Conservation (phyloP, 257 asterid genomes). For the Schizonepeta tenuifolia region DNA sequence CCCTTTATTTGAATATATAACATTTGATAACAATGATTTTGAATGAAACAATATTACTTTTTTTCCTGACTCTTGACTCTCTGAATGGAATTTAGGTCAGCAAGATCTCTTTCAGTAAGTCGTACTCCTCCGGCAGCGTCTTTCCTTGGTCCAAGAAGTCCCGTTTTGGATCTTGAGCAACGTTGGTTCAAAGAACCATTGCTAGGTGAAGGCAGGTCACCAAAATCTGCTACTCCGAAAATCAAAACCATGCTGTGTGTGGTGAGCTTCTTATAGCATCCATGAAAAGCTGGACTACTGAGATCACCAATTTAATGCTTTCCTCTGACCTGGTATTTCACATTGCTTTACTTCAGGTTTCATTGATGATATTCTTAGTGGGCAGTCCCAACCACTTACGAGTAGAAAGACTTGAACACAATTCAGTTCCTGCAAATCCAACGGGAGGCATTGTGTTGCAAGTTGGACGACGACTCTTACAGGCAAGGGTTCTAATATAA, state of each 20-base stretch:
- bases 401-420: constrained; percentile 32
- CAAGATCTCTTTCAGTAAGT: constrained; percentile 70
- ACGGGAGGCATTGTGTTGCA: constrained; percentile 45
- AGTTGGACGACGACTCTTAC: constrained; percentile 54
- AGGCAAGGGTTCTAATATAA: constrained; percentile 36
- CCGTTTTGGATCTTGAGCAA: constrained; percentile 44
- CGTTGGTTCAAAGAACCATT: constrained; percentile 46
- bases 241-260: constrained; percentile 60
- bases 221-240: constrained; percentile 48
- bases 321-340: constrained; percentile 21
- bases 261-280: constrained; percentile 48
- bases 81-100: constrained; percentile 58
- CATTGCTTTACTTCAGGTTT: constrained; percentile 51
- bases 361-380: constrained; percentile 46
- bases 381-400: constrained; percentile 42
- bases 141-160: constrained; percentile 41
- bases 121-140: constrained; percentile 55
- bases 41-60: neutral
- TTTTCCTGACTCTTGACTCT: neutral
- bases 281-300: neutral
- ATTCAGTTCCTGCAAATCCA: constrained; percentile 29
- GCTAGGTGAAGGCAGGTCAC: constrained; percentile 44
- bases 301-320: constrained; percentile 13
- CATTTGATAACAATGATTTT: constrained; percentile 1
- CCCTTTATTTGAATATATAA: constrained; percentile 12